Evolutionary conservation across 2,329 filamentous ascomycete species (phyloP).

Genomic region (Neonectria coccinea): DNA sequence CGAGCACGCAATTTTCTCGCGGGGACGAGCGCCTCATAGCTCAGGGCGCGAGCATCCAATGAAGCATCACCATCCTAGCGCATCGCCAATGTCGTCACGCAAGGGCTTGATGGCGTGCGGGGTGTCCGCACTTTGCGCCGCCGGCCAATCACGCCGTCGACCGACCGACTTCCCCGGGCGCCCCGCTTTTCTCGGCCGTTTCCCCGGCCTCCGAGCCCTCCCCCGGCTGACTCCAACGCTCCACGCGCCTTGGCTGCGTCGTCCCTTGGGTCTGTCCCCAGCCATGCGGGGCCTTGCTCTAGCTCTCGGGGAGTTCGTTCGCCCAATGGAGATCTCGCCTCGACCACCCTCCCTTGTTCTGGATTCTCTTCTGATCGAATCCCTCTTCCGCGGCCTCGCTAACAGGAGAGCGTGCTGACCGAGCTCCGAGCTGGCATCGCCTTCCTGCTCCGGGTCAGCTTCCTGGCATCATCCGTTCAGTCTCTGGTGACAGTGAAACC

Average conservation of each 20-base stretch:
- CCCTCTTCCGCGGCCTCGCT: conserved; percentile 18
- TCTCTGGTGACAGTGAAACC: conserved; percentile 24
- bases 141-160: conserved; percentile 24
- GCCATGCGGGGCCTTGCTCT: not conserved
- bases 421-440: conserved; percentile 33
- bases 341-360: conserved; percentile 10
- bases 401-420: conserved; percentile 35
- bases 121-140: conserved; percentile 35
- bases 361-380: not conserved
- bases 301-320: not conserved
- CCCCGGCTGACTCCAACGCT: conserved; percentile 26
- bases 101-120: conserved; percentile 42
- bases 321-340: not conserved
- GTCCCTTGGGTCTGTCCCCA: not conserved
- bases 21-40: conserved; percentile 3
- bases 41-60: conserved; percentile 35
- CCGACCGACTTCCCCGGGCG: conserved; percentile 36
- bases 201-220: conserved; percentile 22
- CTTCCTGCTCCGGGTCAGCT: not conserved
- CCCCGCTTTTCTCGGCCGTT: conserved; percentile 16
- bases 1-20: conserved; percentile 39
- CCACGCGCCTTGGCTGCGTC: not conserved
- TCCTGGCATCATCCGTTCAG: conserved; percentile 26
- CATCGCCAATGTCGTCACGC: conserved; percentile 35
- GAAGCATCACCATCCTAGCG: conserved; percentile 24